These are phyloP conservation scores for Bipolaris victoriae DNA, from an alignment of 2,329 filamentous ascomycete species.

Conservation along the genomic window DNA sequence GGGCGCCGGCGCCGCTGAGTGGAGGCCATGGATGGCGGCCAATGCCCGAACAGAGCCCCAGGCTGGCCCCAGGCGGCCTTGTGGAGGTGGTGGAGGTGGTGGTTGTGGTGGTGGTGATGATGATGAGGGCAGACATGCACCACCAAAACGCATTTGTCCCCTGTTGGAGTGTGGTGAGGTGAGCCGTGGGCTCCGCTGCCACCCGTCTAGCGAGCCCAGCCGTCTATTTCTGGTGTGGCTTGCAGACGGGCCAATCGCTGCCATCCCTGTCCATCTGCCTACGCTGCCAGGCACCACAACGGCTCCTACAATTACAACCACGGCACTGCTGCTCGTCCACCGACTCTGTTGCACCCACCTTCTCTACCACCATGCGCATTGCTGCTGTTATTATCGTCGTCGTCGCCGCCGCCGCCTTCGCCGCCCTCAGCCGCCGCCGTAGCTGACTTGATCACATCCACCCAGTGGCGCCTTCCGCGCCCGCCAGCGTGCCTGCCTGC, in stretches of 20 bases:
- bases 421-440: neutral
- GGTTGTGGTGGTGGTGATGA: slow-evolving; percentile 16
- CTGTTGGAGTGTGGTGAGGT: slow-evolving; percentile 45
- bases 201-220: slow-evolving; percentile 33
- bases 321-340: slow-evolving; percentile 14
- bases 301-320: slow-evolving; percentile 1
- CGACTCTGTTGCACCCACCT: slow-evolving; percentile 26
- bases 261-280: slow-evolving; percentile 34
- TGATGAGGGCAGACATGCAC: slow-evolving; percentile 27
- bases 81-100: slow-evolving; percentile 11
- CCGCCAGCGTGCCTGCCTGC: slow-evolving; percentile 25
- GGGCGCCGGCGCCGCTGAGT: slow-evolving; percentile 23
- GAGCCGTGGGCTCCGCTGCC: slow-evolving; percentile 32
- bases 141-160: too few relatives aligned
- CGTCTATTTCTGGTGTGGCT: slow-evolving; percentile 50
- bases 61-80: slow-evolving; percentile 28
- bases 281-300: slow-evolving; percentile 28
- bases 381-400: neutral
- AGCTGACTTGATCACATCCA: slow-evolving; percentile 3
- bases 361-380: slow-evolving; percentile 6
- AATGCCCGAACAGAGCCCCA: slow-evolving; percentile 32
- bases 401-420: neutral
- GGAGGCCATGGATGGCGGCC: slow-evolving; percentile 33
- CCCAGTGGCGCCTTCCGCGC: slow-evolving; percentile 17
- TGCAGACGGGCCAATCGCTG: slow-evolving; percentile 45